Evolutionary conservation across 2,329 filamentous ascomycete species (phyloP), one percentile per base, ranked within the genome.

Genomic region (Diaporthe sp.): DNA sequence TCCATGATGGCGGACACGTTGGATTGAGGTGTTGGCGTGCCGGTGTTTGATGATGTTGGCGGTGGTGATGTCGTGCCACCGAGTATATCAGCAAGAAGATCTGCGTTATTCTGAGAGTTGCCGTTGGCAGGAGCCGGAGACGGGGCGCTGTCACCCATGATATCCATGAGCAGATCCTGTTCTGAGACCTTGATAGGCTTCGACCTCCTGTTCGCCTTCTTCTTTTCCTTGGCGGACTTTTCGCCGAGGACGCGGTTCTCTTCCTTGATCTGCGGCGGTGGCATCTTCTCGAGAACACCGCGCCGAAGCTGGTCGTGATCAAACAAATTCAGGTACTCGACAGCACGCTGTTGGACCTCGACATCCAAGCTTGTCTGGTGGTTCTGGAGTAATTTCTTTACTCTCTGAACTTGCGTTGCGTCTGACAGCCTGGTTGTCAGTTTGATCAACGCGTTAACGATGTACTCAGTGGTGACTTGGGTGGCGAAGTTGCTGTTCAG

Each of bases 281-380:
- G 97, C 97, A 99, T 99, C 83, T 97, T 97, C 85, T 99, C 97
- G 15, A 99, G 87, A 3, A 99, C 97, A 73, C 97, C 97, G 75
- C 90, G 91, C 71, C 96, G 92, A 73, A 99, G 94, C 75, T 95
- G 88, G 78, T 99, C 96, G 79, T 95, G 95, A 0, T 91, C 91
- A 80, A 99, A 98, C n/a, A 99, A 88, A 80, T 98, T 98, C 74
- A 92, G 91, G 80, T 98, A 99, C 83, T 99, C 97, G 27, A 98
- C 96, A 7, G 96, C 94, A 82, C 97, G 92, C 84, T 99, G 97
- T 83, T 99, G 97, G 32, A 98, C 94, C 83, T 99, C 97, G 35
- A 98, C 93, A 80, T 97, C 96, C 70, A 99, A 87, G 82, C 97
- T 97, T 12, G 95, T 93, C 76, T 96, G 94, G 80, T 97, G 91